Conservation (phyloP, 2,329 filamentous ascomycete genomes). For the Phialophora verrucosa region DNA sequence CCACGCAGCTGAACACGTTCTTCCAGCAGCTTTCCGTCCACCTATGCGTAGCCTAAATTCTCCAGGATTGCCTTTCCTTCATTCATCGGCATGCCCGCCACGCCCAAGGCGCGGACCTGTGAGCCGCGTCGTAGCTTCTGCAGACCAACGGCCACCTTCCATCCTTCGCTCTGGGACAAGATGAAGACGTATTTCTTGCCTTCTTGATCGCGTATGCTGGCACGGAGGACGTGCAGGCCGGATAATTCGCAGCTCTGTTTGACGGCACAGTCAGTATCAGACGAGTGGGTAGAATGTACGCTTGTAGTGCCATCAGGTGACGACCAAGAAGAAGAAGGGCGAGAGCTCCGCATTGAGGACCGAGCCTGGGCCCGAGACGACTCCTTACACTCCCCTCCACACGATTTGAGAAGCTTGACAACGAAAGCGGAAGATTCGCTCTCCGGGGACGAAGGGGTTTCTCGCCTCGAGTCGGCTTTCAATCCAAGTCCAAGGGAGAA, state of each 20-base stretch:
- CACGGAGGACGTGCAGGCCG: slow-evolving; percentile 63
- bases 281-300: slow-evolving; percentile 22
- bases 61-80: slow-evolving; percentile 50
- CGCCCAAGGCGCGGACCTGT: slow-evolving; percentile 61
- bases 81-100: slow-evolving; percentile 57
- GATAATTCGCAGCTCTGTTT: slow-evolving; percentile 49
- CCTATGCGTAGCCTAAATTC: slow-evolving; percentile 48
- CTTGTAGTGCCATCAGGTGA: slow-evolving; percentile 4
- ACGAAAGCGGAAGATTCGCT: slow-evolving; percentile 40
- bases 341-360: slow-evolving; percentile 48
- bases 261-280: slow-evolving; percentile 16
- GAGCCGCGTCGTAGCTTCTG: slow-evolving; percentile 62
- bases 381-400: slow-evolving; percentile 41
- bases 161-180: slow-evolving; percentile 63
- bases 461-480: slow-evolving; percentile 22
- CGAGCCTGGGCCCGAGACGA: slow-evolving; percentile 55
- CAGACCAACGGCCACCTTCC: slow-evolving; percentile 66
- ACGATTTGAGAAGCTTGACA: slow-evolving; percentile 67
- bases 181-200: slow-evolving; percentile 68
- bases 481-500: slow-evolving; percentile 24
- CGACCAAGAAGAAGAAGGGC: slow-evolving; percentile 41
- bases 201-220: slow-evolving; percentile 63
- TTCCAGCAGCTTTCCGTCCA: neutral
- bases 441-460: slow-evolving; percentile 19
- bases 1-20: neutral